A percentile compares a stretch with the other conserved stretches of the same genome.
Evolutionary conservation across 176 grass and related monocot species (phyloP).

Genomic region (Avena insularis): DNA sequence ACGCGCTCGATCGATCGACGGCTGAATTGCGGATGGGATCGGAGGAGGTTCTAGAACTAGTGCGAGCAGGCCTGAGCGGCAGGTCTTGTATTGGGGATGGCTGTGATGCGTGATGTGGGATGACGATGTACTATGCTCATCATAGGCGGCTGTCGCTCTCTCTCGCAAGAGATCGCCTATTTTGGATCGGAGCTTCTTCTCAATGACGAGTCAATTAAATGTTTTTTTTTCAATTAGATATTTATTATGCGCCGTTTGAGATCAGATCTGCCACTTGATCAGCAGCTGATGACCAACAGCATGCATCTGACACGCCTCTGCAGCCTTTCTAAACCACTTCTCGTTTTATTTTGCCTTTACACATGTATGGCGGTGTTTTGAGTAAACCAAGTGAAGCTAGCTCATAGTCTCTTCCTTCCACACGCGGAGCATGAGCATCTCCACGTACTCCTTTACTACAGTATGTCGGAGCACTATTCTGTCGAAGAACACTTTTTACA

Average conservation of each 20-base stretch:
- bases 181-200: too few relatives aligned
- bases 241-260: neutral
- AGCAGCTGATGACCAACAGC: neutral
- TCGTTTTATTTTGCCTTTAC: neutral
- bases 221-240: too few relatives aligned
- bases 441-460: too few relatives aligned
- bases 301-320: neutral
- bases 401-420: neutral
- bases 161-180: neutral
- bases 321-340: neutral
- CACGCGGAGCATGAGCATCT: neutral
- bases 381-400: neutral
- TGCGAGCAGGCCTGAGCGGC: neutral
- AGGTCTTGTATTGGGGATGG: neutral
- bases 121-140: neutral
- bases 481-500: neutral
- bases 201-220: too few relatives aligned
- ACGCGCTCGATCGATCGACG: neutral
- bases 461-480: neutral
- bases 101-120: neutral
- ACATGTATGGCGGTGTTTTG: neutral
- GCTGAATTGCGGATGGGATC: neutral
- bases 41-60: neutral
- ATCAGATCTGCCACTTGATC: neutral
- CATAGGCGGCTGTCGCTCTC: neutral